Percentiles rank a stretch among this genome's conserved stretches.
phyloP scores from a whole-genome alignment of 495 filamentous ascomycete genomes.

The Geoglossum glabrum region DNA sequence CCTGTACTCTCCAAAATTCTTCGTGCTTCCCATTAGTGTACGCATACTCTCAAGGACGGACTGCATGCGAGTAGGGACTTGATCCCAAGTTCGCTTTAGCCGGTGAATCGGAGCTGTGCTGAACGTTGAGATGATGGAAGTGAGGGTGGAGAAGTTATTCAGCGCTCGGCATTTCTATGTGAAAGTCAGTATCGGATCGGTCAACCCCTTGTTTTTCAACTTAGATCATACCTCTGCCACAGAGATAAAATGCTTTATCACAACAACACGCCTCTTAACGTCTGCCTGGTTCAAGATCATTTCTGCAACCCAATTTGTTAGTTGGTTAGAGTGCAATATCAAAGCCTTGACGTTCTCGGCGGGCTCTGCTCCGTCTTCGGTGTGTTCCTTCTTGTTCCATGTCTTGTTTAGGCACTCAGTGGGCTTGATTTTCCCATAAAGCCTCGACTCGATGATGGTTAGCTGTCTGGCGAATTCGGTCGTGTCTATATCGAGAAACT shows the following conservation, averaged over 20 bases:
- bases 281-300: conserved; percentile 93
- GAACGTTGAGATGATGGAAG: conserved; percentile 94
- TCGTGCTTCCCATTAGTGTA: conserved; percentile 86
- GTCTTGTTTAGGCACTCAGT: conserved; percentile 96
- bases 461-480: conserved; percentile 90
- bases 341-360: conserved; percentile 87
- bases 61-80: conserved; percentile 68
- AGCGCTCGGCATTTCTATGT: conserved; percentile 71
- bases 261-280: conserved; percentile 84
- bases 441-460: conserved; percentile 86
- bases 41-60: conserved; percentile 74
- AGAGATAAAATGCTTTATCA: conserved; percentile 95
- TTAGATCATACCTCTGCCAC: conserved; percentile 59
- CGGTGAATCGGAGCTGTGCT: conserved; percentile 88
- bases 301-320: conserved; percentile 99
- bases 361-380: conserved; percentile 62
- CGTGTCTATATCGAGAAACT: conserved; percentile 92
- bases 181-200: neutral
- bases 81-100: conserved; percentile 82
- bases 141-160: conserved; percentile 95
- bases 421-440: conserved; percentile 87
- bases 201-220: neutral
- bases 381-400: conserved; percentile 78
- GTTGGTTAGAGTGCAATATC: conserved; percentile 92
- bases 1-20: conserved; percentile 94